Base-by-base conservation (phyloP, 805 yeast species). In the Saccharomycopsis schoenii region DNA sequence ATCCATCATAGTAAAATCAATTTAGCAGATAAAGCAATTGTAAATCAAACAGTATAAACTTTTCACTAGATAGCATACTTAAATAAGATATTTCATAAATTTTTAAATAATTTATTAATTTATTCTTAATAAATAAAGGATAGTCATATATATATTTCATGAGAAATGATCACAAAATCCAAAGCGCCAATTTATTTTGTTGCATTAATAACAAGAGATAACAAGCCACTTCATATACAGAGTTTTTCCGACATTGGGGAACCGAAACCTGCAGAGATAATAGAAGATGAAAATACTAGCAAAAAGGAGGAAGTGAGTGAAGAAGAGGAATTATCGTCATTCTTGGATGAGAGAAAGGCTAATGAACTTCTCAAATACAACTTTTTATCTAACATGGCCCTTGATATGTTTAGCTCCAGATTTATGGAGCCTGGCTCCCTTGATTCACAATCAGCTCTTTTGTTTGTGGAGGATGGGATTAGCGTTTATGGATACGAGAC, bases 301-400 rank as follows among this genome's bases (percentile, higher is more conserved):
- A 24, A 54, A n/a, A 60, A 56, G 34, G 62, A 62, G 29, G 56
- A 62, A 12, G 58, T 65, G 19, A 56, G 58, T 2, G 66, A 64
- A 2, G 40, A 57, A 17, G 50, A 21, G 14, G 54, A 42, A 52
- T 17, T 57, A 19, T 56, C 61, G n/a, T 62, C 68, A n/a, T 67
- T 69, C 51, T 58, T 69, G 2, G 69, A 67, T 51, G 72, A 69
- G 40, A 64, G 65, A 50, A 68, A 71, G 43, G 75, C 78, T 55
- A 78, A 82, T 65, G 76, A 75, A 62, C 72, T 81, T 60, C 72
- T 85, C 37, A 83, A 85, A 66, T 85, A 83, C 72, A 84, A 86
- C 67, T 86, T 86, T 66, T 73, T 86, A 37, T 80, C 89, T n/a
- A 89, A 86, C 68, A 85, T 86, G 86, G 83, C 90, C 4, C 72